These are phyloP conservation scores for Colletotrichum eleusines DNA, from an alignment of 2,329 filamentous ascomycete genomes.

Conservation along the genomic window DNA sequence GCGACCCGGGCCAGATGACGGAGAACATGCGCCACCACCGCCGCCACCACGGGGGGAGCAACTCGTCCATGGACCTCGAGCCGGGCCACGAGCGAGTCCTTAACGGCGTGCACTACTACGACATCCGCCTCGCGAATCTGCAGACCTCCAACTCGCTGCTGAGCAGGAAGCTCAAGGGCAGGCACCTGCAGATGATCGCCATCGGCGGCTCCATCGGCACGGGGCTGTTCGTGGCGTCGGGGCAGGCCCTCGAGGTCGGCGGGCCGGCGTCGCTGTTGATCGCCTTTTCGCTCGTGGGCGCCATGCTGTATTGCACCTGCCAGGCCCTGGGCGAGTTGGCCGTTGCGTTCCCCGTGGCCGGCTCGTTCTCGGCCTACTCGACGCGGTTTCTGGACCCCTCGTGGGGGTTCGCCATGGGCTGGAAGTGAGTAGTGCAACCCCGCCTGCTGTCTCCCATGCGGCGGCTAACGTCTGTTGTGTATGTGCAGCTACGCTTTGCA, in stretches of 20 bases:
- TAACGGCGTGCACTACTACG: conserved; percentile 64
- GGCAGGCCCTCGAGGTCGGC: conserved; percentile 75
- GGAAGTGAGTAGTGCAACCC: conserved; percentile 74
- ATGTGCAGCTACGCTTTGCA: conserved; percentile 79
- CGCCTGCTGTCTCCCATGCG: not conserved
- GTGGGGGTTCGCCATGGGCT: conserved; percentile 96
- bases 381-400: conserved; percentile 93
- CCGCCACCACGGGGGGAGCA: conserved; percentile 51
- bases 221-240: conserved; percentile 89
- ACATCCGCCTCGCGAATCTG: conserved; percentile 70
- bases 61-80: conserved; percentile 49
- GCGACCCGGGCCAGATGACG: conserved; percentile 65
- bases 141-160: conserved; percentile 83
- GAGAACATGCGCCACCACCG: conserved; percentile 2
- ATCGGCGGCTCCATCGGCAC: conserved; percentile 94
- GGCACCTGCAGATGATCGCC: conserved; percentile 97
- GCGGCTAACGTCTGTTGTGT: conserved; percentile 17
- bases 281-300: conserved; percentile 82
- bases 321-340: conserved; percentile 93
- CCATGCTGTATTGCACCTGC: conserved; percentile 92
- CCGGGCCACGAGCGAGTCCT: conserved; percentile 47
- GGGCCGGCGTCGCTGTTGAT: conserved; percentile 84
- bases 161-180: conserved; percentile 80
- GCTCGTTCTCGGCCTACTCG: conserved; percentile 92
- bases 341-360: conserved; percentile 89